phyloP scores from a whole-genome alignment of 768 basidiomycete species.

The Termitomyces sp. region DNA sequence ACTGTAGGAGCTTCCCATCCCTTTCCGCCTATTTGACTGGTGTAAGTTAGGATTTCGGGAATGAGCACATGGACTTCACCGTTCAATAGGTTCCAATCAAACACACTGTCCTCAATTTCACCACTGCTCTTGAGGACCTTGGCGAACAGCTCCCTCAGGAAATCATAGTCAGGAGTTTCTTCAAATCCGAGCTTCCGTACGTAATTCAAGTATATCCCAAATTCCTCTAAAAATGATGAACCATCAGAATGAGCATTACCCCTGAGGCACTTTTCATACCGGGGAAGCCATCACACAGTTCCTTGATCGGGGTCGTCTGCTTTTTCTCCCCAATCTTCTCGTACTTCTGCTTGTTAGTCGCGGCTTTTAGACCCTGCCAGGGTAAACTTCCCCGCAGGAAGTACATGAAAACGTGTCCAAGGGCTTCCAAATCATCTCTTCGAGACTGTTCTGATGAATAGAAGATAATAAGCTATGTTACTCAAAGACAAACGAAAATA shows the following conservation, averaged over 20 bases:
- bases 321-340: conserved; percentile 99
- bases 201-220: conserved; percentile 97
- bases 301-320: conserved; percentile 96
- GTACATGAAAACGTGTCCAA: conserved; percentile 99
- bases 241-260: conserved; percentile 4
- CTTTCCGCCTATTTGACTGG: conserved; percentile 61
- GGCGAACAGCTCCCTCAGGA: conserved; percentile 89
- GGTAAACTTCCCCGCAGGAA: conserved; percentile 95
- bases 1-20: conserved; percentile 90
- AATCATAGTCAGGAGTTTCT: conserved; percentile 98
- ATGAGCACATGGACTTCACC: conserved; percentile 32
- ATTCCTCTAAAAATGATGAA: conserved; percentile 67
- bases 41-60: conserved; percentile 1
- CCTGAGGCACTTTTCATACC: conserved; percentile 40
- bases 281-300: conserved; percentile 93
- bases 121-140: conserved; percentile 90
- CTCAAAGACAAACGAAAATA: background rate
- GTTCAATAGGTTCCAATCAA: conserved; percentile 95
- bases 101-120: conserved; percentile 89
- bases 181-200: conserved; percentile 99
- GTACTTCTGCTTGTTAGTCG: conserved; percentile 99
- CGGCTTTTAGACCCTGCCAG: conserved; percentile 99
- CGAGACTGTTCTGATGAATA: conserved; percentile 70
- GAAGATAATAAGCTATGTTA: conserved; percentile 6
- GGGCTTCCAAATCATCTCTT: conserved; percentile 96